Evolutionary conservation across 2,329 filamentous ascomycete genomes (phyloP).

Genomic region (Phyllosticta ampelicida): DNA sequence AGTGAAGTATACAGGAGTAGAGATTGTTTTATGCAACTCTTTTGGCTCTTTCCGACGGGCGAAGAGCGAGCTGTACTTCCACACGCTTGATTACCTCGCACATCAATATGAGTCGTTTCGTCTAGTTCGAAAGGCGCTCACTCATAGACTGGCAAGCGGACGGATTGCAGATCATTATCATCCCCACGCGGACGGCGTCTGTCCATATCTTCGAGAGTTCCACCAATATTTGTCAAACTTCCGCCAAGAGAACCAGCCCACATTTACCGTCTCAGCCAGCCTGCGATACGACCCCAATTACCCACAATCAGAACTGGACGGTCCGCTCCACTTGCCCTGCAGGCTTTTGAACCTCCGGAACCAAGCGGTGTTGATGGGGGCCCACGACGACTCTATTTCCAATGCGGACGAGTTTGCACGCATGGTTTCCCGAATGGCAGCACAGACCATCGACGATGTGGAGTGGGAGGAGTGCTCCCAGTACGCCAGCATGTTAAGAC

Average conservation of each 20-base stretch:
- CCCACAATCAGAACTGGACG: not conserved
- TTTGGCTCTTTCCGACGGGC: not conserved
- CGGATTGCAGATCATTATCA: not conserved
- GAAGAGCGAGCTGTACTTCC: not conserved
- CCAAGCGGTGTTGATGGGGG: not conserved
- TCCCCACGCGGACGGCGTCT: not conserved
- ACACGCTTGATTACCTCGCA: not conserved
- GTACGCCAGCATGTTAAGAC: not conserved
- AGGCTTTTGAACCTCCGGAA: not conserved
- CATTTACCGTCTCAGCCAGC: not conserved
- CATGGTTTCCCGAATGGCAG: not conserved
- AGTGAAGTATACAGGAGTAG: not conserved
- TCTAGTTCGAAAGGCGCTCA: not conserved
- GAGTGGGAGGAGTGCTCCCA: not conserved
- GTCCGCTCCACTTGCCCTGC: not conserved
- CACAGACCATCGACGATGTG: not conserved
- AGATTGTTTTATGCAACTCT: not conserved
- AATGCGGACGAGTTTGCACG: not conserved
- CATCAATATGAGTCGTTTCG: conserved; percentile 2
- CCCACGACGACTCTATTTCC: not conserved
- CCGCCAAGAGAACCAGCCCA: not conserved
- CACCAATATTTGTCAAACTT: not conserved
- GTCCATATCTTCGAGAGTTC: not conserved
- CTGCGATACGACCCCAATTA: not conserved
- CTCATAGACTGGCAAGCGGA: not conserved